Evolutionary conservation across 495 filamentous ascomycete species (phyloP).

Genomic region (Bombardia bombarda): DNA sequence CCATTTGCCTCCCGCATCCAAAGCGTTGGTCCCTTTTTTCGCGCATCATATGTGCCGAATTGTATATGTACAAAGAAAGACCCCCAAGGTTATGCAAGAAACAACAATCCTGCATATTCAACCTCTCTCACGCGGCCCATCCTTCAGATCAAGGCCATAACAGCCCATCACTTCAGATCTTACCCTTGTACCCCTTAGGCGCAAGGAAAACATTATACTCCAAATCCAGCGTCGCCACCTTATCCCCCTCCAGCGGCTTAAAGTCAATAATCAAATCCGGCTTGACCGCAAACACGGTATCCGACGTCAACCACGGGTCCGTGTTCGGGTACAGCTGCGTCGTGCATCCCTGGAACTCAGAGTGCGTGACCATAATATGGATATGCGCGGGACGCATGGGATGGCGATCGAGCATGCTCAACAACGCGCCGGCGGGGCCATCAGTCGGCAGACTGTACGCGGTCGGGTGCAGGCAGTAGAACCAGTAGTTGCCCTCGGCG

Average conservation of each 20-base stretch:
- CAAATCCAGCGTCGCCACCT: slow-evolving; percentile 62
- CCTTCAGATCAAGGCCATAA: too few relatives aligned
- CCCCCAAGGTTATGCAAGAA: too few relatives aligned
- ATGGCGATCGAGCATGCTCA: slow-evolving; percentile 67
- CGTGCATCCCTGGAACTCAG: slow-evolving; percentile 55
- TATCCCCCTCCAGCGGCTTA: slow-evolving; percentile 51
- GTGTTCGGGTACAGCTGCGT: slow-evolving; percentile 72
- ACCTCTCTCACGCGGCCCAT: too few relatives aligned
- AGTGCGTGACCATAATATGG: slow-evolving; percentile 62
- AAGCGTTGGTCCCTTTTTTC: too few relatives aligned
- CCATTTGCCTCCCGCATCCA: too few relatives aligned
- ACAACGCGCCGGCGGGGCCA: slow-evolving; percentile 60
- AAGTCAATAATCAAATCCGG: slow-evolving; percentile 70
- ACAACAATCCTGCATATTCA: too few relatives aligned
- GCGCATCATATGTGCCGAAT: too few relatives aligned
- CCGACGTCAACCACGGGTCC: slow-evolving; percentile 59
- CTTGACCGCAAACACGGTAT: slow-evolving; percentile 77
- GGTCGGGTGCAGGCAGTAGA: slow-evolving; percentile 79
- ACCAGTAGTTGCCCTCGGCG: slow-evolving; percentile 65
- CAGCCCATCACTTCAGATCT: slow-evolving; percentile 18
- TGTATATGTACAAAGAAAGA: too few relatives aligned
- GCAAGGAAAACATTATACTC: slow-evolving; percentile 53
- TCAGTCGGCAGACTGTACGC: slow-evolving; percentile 73
- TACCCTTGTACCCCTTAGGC: slow-evolving; percentile 43
- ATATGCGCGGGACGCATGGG: slow-evolving; percentile 82